Percentiles rank a stretch among this genome's conserved stretches.
phyloP scores from a whole-genome alignment of 257 asterid genomes.

The Solanum appendiculatum region DNA sequence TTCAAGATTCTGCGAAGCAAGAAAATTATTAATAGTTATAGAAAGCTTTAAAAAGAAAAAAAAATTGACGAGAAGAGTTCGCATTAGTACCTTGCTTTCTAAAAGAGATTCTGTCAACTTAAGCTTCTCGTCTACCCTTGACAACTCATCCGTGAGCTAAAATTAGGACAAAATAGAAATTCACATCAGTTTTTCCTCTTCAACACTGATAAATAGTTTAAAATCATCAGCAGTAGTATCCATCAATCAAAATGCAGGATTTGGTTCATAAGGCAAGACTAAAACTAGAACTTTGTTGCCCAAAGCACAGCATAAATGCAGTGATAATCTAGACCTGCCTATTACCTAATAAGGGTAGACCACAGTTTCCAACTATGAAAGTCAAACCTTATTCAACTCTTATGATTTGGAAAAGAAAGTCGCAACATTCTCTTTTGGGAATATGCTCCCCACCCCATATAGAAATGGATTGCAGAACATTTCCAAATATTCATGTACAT shows the following conservation, averaged over 20 bases:
- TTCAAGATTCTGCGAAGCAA: slow-evolving; percentile 72
- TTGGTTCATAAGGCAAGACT: not conserved
- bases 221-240: not conserved
- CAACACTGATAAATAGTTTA: not conserved
- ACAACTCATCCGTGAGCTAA: slow-evolving; percentile 80
- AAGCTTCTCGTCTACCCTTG: slow-evolving; percentile 80
- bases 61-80: not conserved
- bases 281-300: not conserved
- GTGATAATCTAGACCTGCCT: not conserved
- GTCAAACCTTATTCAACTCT: not conserved
- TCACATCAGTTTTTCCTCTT: not conserved
- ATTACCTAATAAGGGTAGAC: not conserved
- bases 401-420: not conserved
- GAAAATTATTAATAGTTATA: not conserved
- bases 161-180: not conserved
- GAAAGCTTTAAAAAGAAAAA: not conserved
- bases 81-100: slow-evolving; percentile 70
- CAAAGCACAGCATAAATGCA: not conserved
- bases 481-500: not conserved
- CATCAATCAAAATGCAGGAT: not conserved
- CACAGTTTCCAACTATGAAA: not conserved
- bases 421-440: not conserved
- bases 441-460: not conserved
- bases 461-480: not conserved
- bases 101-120: slow-evolving; percentile 80